Conservation (phyloP, 495 filamentous ascomycete species). For the Penicillium chermesinum region DNA sequence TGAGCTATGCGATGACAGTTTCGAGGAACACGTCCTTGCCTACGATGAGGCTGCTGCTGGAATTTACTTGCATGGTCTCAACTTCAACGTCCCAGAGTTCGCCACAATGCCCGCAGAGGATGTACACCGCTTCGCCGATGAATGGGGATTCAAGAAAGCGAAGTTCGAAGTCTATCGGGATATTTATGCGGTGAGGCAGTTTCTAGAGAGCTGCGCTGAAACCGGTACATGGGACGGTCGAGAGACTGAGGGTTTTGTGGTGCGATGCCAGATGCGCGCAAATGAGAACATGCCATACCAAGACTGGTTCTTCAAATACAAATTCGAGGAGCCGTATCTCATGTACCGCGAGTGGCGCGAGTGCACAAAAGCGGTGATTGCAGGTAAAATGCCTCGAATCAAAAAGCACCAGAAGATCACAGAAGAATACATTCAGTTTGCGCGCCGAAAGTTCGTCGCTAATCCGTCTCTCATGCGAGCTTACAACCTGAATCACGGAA, state of each 20-base stretch:
- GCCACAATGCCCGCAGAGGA: constrained; percentile 71
- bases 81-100: constrained; percentile 87
- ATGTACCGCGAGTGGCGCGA: constrained; percentile 99
- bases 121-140: constrained; percentile 82
- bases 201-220: constrained; percentile 78
- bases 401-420: constrained; percentile 89
- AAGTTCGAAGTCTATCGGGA: constrained; percentile 75
- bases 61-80: constrained; percentile 92
- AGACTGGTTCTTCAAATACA: constrained; percentile 99
- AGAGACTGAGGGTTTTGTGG: constrained; percentile 95
- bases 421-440: constrained; percentile 81
- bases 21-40: constrained; percentile 94
- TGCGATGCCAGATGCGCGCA: constrained; percentile 71
- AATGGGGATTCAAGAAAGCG: constrained; percentile 91
- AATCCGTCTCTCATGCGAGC: constrained; percentile 57
- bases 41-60: constrained; percentile 82
- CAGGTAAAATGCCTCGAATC: constrained; percentile 65
- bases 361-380: constrained; percentile 85
- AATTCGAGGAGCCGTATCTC: constrained; percentile 97
- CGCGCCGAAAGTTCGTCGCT: constrained; percentile 61
- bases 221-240: constrained; percentile 82
- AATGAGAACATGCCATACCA: constrained; percentile 46
- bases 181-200: constrained; percentile 63
- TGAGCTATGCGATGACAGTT: constrained; percentile 91
- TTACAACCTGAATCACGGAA: constrained; percentile 90